Conservation (phyloP, 108 stramenopile species). For the Seminavis robusta region DNA sequence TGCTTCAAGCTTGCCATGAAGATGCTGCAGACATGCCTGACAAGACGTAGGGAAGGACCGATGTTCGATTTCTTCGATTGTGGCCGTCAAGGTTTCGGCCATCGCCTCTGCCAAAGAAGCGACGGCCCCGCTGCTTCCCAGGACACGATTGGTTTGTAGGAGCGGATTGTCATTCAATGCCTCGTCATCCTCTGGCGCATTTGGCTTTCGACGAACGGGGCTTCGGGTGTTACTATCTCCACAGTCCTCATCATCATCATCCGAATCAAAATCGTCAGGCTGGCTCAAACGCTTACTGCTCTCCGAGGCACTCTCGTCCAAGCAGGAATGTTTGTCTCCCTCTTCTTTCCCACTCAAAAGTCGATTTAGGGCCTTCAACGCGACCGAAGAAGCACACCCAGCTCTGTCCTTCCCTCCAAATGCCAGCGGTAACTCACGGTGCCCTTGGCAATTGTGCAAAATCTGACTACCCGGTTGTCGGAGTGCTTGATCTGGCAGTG, state of each 20-base stretch:
- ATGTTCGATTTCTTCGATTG: too few relatives aligned
- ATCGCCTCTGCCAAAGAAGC: slow-evolving; percentile 49
- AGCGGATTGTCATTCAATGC: slow-evolving; percentile 54
- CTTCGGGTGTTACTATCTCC: too few relatives aligned
- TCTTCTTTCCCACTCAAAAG: slow-evolving; percentile 61
- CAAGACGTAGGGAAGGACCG: too few relatives aligned
- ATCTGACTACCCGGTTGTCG: neutral
- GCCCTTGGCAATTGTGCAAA: neutral
- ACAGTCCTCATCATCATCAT: slow-evolving; percentile 20
- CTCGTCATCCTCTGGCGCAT: too few relatives aligned
- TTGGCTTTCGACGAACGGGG: too few relatives aligned
- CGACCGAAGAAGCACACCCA: slow-evolving; percentile 17
- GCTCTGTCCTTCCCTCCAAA: neutral
- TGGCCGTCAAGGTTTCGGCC: slow-evolving; percentile 39
- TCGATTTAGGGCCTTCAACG: slow-evolving; percentile 47
- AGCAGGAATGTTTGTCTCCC: slow-evolving; percentile 28
- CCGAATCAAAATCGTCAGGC: slow-evolving; percentile 8
- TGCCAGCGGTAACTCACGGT: slow-evolving; percentile 6
- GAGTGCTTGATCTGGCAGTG: slow-evolving; percentile 2
- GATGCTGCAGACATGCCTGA: slow-evolving; percentile 30
- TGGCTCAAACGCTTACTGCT: neutral
- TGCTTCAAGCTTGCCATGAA: slow-evolving; percentile 36
- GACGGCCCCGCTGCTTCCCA: slow-evolving; percentile 56
- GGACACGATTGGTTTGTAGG: slow-evolving; percentile 52
- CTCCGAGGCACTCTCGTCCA: slow-evolving; percentile 15